Conservation (phyloP, 257 asterid species). For the Nicotiana paniculata region DNA sequence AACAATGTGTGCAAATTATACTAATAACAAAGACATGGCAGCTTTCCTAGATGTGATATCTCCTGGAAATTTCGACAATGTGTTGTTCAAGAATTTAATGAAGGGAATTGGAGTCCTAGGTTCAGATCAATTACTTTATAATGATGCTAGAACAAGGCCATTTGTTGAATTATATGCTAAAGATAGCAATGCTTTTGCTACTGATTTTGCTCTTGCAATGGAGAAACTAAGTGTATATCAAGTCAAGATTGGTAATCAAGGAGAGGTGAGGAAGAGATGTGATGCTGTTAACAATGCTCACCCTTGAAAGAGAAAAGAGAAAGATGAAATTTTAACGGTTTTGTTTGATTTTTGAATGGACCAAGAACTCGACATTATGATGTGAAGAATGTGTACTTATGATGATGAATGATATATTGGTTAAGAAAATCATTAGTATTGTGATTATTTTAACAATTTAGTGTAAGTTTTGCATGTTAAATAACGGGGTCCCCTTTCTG, state of each 20-base stretch:
- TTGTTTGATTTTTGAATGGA: not conserved
- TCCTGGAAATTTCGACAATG: slow-evolving; percentile 82
- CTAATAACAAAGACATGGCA: slow-evolving; percentile 26
- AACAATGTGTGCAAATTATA: slow-evolving; percentile 48
- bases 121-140: slow-evolving; percentile 48
- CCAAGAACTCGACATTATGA: not conserved
- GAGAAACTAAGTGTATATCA: slow-evolving; percentile 46
- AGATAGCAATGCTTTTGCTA: slow-evolving; percentile 48
- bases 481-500: not conserved
- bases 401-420: not conserved
- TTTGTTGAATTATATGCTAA: slow-evolving; percentile 61
- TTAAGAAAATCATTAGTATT: not conserved
- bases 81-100: slow-evolving; percentile 42
- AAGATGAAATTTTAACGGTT: not conserved
- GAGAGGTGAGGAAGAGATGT: slow-evolving; percentile 84
- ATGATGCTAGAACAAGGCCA: slow-evolving; percentile 61
- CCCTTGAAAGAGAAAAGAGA: not conserved
- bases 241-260: slow-evolving; percentile 49
- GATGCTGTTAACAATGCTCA: slow-evolving; percentile 38
- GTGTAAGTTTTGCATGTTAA: not conserved
- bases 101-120: slow-evolving; percentile 52
- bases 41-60: slow-evolving; percentile 77
- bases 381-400: not conserved
- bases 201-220: slow-evolving; percentile 48
- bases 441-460: not conserved